These are phyloP conservation scores for Aspergillus niger DNA, from an alignment of 2,329 filamentous ascomycete genomes.

Conservation along the genomic window DNA sequence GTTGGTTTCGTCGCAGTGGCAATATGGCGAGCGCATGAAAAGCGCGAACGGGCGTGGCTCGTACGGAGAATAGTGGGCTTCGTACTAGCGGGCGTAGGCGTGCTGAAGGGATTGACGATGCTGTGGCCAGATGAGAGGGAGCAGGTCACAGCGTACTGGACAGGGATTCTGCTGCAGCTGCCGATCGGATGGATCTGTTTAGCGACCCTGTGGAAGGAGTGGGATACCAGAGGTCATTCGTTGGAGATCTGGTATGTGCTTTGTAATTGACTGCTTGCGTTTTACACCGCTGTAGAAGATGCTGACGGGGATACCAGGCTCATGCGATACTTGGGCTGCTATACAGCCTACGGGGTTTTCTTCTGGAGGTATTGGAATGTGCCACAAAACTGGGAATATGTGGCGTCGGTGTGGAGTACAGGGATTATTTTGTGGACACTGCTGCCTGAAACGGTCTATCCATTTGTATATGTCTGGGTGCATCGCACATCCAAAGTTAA, in stretches of 20 bases:
- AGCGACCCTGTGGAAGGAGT: constrained; percentile 15
- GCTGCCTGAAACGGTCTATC: constrained; percentile 25
- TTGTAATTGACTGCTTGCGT: not conserved
- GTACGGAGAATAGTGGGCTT: constrained; percentile 14
- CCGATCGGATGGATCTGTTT: constrained; percentile 24
- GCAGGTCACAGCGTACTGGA: constrained; percentile 27
- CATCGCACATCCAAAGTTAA: constrained; percentile 13
- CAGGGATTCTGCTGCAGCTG: constrained; percentile 22
- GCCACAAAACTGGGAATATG: constrained; percentile 25
- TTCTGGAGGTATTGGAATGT: constrained; percentile 25
- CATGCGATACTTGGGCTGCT: constrained; percentile 23
- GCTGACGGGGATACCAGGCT: constrained; percentile 13
- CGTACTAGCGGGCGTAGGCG: not conserved
- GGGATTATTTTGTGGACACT: constrained; percentile 22
- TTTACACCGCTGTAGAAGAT: not conserved
- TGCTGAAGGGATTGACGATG: constrained; percentile 5
- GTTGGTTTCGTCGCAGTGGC: constrained; percentile 15
- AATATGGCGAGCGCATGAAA: constrained; percentile 13
- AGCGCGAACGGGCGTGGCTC: not conserved
- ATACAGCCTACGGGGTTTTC: constrained; percentile 24
- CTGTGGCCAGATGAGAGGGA: constrained; percentile 24
- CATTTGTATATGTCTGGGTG: constrained; percentile 20
- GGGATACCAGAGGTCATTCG: constrained; percentile 19
- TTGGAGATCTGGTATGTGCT: constrained; percentile 22
- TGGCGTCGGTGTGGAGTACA: constrained; percentile 22